These are phyloP conservation scores for Venturia asperata DNA, from an alignment of 2,329 filamentous ascomycete genomes.

Conservation along the genomic window DNA sequence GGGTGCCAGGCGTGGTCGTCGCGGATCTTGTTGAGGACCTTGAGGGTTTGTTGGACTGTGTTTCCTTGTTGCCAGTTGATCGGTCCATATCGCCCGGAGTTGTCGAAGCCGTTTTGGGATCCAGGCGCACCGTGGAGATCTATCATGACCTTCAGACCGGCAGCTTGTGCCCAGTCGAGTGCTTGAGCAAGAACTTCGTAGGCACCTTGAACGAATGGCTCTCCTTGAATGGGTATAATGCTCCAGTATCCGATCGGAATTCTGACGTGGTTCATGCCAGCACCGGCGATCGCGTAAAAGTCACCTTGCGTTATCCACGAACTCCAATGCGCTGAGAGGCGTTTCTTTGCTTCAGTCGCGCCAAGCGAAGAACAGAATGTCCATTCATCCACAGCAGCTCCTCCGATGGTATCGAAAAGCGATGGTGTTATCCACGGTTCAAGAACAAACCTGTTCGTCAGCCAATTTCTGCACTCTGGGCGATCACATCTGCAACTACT, in stretches of 20 bases:
- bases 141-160: constrained; percentile 85
- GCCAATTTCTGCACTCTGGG: not conserved
- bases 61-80: constrained; percentile 88
- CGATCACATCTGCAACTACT: constrained; percentile 35
- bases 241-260: constrained; percentile 97
- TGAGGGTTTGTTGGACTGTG: constrained; percentile 65
- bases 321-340: constrained; percentile 81
- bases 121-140: constrained; percentile 87
- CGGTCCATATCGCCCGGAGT: constrained; percentile 72
- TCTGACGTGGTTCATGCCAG: constrained; percentile 92
- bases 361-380: constrained; percentile 69
- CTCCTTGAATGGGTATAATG: constrained; percentile 71
- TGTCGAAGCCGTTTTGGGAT: constrained; percentile 96
- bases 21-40: constrained; percentile 79
- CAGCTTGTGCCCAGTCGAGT: constrained; percentile 89
- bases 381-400: constrained; percentile 66
- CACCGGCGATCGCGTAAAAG: constrained; percentile 75
- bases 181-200: constrained; percentile 58
- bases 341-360: constrained; percentile 52
- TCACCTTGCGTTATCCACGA: constrained; percentile 78
- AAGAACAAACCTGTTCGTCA: constrained; percentile 55
- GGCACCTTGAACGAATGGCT: constrained; percentile 70
- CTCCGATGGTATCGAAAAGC: constrained; percentile 56
- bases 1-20: constrained; percentile 82
- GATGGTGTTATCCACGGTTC: constrained; percentile 96